Conservation (phyloP, 2,329 filamentous ascomycete genomes). For the Microdochium bolleyi region DNA sequence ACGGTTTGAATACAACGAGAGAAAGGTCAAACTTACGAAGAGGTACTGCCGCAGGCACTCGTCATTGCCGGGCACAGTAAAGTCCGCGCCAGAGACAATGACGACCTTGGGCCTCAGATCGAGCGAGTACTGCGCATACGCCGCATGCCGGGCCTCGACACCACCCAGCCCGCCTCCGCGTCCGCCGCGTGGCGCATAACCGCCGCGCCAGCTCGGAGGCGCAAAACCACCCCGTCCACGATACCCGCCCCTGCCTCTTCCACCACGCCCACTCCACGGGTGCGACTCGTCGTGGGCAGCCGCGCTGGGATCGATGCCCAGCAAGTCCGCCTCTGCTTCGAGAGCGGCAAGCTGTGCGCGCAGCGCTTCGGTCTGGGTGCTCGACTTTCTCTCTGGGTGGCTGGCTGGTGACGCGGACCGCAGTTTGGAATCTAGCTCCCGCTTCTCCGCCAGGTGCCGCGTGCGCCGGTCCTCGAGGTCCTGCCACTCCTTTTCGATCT, state of each 20-base stretch:
- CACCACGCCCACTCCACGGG: conserved; percentile 26
- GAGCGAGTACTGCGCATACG: conserved; percentile 57
- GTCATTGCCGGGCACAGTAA: conserved; percentile 53
- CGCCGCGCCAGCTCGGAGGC: conserved; percentile 29
- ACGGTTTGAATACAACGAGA: conserved; percentile 1
- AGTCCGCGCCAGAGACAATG: conserved; percentile 54
- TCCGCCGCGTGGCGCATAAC: conserved; percentile 37
- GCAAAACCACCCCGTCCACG: conserved; percentile 22
- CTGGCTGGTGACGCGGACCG: not conserved
- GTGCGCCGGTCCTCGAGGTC: conserved; percentile 59
- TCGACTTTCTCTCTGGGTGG: conserved; percentile 31
- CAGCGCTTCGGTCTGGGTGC: conserved; percentile 55
- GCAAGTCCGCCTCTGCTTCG: conserved; percentile 61
- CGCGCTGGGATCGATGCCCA: conserved; percentile 60
- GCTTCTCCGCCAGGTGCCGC: conserved; percentile 57
- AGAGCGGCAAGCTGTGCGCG: conserved; percentile 65
- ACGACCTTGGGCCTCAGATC: conserved; percentile 70
- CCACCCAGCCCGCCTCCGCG: conserved; percentile 14
- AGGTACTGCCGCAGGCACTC: conserved; percentile 66
- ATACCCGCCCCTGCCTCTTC: conserved; percentile 28
- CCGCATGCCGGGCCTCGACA: conserved; percentile 29
- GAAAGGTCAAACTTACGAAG: conserved; percentile 40
- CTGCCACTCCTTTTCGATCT: conserved; percentile 52
- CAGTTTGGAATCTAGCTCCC: conserved; percentile 53
- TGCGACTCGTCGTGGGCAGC: conserved; percentile 32